A percentile compares a stretch with the other conserved stretches of the same genome.
These are phyloP conservation scores for Aristolochia contorta DNA, from an alignment of 164 flowering plant species.

Conservation along the genomic window DNA sequence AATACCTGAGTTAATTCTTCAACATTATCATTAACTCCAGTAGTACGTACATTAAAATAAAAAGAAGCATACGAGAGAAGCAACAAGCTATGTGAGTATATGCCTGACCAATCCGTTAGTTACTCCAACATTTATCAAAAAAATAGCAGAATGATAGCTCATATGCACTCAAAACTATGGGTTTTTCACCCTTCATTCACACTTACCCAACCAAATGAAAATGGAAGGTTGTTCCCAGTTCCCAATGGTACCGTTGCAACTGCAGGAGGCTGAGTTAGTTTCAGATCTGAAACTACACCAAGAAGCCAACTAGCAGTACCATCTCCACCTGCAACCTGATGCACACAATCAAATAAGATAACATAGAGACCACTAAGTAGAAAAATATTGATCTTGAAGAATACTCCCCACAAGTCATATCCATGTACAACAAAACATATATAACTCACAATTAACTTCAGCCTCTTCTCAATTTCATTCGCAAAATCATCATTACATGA, in stretches of 20 bases:
- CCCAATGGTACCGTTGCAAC: slow-evolving; percentile 93
- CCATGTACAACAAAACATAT: background rate
- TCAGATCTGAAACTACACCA: slow-evolving; percentile 85
- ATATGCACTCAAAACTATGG: no score
- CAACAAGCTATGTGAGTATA: no score
- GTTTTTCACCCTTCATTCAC: background rate
- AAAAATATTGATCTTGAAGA: no score
- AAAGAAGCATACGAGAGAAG: no score
- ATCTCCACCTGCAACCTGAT: slow-evolving; percentile 97
- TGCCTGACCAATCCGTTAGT: no score
- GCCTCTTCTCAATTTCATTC: slow-evolving; percentile 33
- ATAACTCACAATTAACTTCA: slow-evolving; percentile 67
- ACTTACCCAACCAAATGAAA: slow-evolving; percentile 84
- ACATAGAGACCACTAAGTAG: no score
- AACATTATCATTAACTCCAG: no score
- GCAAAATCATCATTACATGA: slow-evolving; percentile 32
- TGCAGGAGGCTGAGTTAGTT: slow-evolving; percentile 67
- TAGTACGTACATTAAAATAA: no score
- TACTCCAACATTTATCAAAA: no score
- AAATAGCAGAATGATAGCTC: no score
- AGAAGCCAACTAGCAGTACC: slow-evolving; percentile 96
- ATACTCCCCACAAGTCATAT: background rate
- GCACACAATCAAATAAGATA: background rate
- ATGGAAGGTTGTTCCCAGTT: slow-evolving; percentile 89
- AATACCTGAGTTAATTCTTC: no score